Evolutionary conservation across 129 eudicot species (phyloP).

Genomic region (Saposhnikovia divaricata): DNA sequence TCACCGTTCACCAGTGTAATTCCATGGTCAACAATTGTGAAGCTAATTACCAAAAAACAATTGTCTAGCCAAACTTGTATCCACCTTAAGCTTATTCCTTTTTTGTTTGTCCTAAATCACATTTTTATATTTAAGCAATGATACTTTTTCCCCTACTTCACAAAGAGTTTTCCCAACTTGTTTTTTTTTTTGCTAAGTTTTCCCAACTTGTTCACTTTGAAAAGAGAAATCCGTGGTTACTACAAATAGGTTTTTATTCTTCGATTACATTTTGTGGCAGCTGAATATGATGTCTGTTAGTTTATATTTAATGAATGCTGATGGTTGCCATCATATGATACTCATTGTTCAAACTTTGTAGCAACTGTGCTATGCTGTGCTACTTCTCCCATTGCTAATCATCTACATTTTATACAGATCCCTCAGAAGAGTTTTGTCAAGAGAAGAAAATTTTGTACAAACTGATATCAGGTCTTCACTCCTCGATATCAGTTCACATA

Average conservation of each 20-base stretch:
- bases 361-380: neutral
- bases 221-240: neutral
- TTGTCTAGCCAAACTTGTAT: neutral
- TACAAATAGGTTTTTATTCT: neutral
- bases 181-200: too few relatives aligned
- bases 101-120: neutral
- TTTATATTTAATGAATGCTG: neutral
- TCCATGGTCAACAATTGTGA: neutral
- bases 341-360: neutral
- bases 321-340: neutral
- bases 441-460: slow-evolving; percentile 57
- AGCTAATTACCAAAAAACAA: neutral
- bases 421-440: slow-evolving; percentile 41
- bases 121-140: neutral
- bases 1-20: neutral
- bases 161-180: neutral
- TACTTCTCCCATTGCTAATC: neutral
- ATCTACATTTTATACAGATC: slow-evolving; percentile 30
- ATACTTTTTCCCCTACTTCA: neutral
- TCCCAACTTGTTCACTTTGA: neutral
- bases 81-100: neutral
- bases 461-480: slow-evolving; percentile 56
- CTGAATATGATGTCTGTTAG: neutral
- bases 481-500: slow-evolving; percentile 58
- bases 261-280: neutral